These are phyloP conservation scores for Catharanthus roseus DNA, from an alignment of 257 asterid species.

Conservation along the genomic window DNA sequence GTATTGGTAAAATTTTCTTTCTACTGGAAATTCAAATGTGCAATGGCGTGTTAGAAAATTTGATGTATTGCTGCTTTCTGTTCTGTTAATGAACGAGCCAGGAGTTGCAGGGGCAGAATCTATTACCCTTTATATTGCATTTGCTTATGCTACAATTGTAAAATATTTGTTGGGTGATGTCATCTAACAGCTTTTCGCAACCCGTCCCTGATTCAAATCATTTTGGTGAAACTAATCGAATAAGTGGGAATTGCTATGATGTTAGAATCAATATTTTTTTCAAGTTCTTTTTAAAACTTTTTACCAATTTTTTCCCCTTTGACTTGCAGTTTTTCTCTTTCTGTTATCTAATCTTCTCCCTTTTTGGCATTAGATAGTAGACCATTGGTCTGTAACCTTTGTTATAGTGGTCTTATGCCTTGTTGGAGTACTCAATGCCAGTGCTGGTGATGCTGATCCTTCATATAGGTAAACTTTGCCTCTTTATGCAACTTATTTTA, in stretches of 20 bases:
- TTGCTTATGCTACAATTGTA: background rate
- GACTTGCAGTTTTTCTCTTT: background rate
- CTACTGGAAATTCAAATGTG: background rate
- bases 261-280: background rate
- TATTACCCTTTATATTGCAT: background rate
- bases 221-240: background rate
- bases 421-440: conserved; percentile 30
- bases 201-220: background rate
- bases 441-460: conserved; percentile 38
- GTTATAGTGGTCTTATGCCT: conserved; percentile 16
- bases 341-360: background rate
- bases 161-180: background rate
- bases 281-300: too few relatives aligned
- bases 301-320: too few relatives aligned
- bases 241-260: background rate
- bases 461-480: conserved; percentile 22
- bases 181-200: background rate
- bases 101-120: background rate
- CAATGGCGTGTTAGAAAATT: background rate
- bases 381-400: conserved; percentile 15
- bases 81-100: background rate
- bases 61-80: background rate
- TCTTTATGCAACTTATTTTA: background rate
- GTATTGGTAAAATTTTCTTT: too few relatives aligned
- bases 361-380: conserved; percentile 21